A percentile compares a stretch with the other conserved stretches of the same genome.
These are phyloP conservation scores for Tylopilus balloui DNA, from an alignment of 768 basidiomycete species.

Conservation along the genomic window DNA sequence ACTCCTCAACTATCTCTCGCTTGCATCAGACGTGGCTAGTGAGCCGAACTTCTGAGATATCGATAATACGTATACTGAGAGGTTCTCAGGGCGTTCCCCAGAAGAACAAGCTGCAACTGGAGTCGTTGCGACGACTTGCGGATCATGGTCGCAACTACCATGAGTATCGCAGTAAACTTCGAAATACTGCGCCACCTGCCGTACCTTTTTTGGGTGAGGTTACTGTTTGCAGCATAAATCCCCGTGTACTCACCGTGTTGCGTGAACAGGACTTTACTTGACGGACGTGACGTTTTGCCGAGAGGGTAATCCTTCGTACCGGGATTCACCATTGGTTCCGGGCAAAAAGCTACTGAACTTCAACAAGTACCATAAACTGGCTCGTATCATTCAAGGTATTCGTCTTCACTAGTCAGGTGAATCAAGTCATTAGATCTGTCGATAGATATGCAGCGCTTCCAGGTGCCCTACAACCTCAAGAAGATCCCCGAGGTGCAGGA, in stretches of 20 bases:
- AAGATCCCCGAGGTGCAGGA: conserved; percentile 86
- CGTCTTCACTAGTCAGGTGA: neutral
- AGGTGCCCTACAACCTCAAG: conserved; percentile 79
- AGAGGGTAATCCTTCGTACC: conserved; percentile 86
- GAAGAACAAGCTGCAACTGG: conserved; percentile 79
- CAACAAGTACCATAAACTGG: conserved; percentile 92
- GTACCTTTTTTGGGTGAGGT: conserved; percentile 87
- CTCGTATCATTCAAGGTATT: conserved; percentile 76
- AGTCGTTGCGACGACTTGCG: conserved; percentile 76
- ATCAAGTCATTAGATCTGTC: conserved; percentile 3
- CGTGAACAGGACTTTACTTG: conserved; percentile 64
- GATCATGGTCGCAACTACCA: conserved; percentile 89
- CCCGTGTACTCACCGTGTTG: conserved; percentile 8
- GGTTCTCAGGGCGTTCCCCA: conserved; percentile 67
- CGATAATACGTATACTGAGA: conserved; percentile 5
- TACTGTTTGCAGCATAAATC: neutral
- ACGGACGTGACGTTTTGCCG: conserved; percentile 94
- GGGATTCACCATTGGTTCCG: conserved; percentile 71
- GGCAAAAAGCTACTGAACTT: conserved; percentile 88
- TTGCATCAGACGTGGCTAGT: conserved; percentile 93
- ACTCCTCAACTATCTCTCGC: conserved; percentile 91
- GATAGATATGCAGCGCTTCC: conserved; percentile 88
- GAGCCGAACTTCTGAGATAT: conserved; percentile 29
- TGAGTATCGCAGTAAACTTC: conserved; percentile 84
- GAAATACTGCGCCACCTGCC: conserved; percentile 86